These are phyloP conservation scores for Colletotrichum aenigma DNA, from an alignment of 2,329 filamentous ascomycete genomes.

Conservation along the genomic window DNA sequence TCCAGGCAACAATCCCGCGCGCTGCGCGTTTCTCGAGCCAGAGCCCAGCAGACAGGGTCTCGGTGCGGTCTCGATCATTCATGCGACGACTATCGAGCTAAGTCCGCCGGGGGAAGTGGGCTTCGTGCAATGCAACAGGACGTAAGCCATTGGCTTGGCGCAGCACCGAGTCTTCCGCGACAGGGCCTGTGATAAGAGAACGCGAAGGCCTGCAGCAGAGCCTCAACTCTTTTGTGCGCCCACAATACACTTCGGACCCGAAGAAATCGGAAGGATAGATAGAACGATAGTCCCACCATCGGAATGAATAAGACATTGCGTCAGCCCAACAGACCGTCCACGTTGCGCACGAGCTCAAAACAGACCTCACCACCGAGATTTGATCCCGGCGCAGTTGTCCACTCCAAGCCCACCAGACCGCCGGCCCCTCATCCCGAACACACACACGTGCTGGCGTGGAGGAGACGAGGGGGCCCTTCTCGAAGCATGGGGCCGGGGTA, in stretches of 20 bases:
- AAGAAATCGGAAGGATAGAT: background rate
- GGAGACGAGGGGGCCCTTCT: background rate
- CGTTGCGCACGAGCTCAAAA: slow-evolving; percentile 1
- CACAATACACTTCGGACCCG: background rate
- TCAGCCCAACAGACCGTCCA: background rate
- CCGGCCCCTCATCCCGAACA: background rate
- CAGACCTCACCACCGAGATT: background rate
- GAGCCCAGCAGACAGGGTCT: slow-evolving; percentile 1
- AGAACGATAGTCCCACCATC: background rate
- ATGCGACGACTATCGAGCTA: background rate
- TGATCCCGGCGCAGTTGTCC: background rate
- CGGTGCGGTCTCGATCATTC: background rate
- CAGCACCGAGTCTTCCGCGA: background rate
- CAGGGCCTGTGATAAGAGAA: background rate
- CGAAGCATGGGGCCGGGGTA: background rate
- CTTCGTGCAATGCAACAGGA: background rate
- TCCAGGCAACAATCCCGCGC: background rate
- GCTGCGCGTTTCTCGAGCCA: slow-evolving; percentile 3
- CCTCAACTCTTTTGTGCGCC: background rate
- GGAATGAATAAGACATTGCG: background rate
- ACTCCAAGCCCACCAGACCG: background rate
- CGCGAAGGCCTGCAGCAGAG: background rate
- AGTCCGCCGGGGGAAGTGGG: background rate
- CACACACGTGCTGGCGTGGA: background rate
- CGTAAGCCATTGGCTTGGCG: background rate